Conservation (phyloP, 2,329 filamentous ascomycete genomes). For the Nannizzia gypsea region DNA sequence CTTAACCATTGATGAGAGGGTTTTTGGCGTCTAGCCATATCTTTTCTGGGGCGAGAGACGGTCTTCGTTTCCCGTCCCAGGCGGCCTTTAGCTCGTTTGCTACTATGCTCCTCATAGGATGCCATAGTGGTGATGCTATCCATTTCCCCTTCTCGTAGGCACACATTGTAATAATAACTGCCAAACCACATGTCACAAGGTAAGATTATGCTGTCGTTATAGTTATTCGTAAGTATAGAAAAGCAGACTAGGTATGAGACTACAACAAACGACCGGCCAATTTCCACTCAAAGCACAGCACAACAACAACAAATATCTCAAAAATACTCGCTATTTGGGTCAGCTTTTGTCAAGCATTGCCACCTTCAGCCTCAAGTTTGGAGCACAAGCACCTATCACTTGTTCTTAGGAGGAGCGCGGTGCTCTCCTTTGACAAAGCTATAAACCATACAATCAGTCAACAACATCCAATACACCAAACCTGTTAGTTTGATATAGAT, state of each 20-base stretch:
- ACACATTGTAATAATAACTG: not conserved
- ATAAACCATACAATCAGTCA: not conserved
- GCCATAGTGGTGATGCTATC: not conserved
- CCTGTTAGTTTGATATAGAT: not conserved
- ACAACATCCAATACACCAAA: not conserved
- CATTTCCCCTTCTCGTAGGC: not conserved
- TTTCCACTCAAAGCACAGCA: too few relatives aligned
- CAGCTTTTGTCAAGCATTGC: too few relatives aligned
- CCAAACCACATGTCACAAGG: too few relatives aligned
- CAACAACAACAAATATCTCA: too few relatives aligned
- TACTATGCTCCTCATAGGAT: not conserved
- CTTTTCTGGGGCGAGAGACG: not conserved
- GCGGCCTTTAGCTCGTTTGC: not conserved
- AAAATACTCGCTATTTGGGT: too few relatives aligned
- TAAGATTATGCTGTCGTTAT: too few relatives aligned
- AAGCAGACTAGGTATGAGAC: too few relatives aligned
- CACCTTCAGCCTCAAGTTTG: too few relatives aligned
- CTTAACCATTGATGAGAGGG: conserved; percentile 45
- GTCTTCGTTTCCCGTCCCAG: not conserved
- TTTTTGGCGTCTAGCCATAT: not conserved
- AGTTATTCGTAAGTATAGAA: too few relatives aligned
- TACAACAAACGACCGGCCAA: too few relatives aligned
- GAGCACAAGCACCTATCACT: not conserved
- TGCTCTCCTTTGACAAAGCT: conserved; percentile 9
- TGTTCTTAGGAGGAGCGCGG: not conserved